phyloP scores from a whole-genome alignment of 1,139 yeast species.

The Magnusiomyces paraingens region DNA sequence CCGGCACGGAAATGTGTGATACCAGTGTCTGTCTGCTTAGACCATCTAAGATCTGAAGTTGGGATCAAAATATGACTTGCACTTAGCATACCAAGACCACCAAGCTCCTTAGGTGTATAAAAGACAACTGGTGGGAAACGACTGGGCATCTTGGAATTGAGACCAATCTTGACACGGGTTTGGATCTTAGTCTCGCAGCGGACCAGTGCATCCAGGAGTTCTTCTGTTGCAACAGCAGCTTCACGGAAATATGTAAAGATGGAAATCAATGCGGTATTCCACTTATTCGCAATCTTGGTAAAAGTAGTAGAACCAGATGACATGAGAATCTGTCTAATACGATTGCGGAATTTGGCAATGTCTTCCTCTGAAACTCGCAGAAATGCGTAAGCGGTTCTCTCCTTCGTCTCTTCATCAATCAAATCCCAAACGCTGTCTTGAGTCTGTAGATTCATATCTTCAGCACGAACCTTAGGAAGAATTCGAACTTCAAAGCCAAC shows the following conservation, averaged over 20 bases:
- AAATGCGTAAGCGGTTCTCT: constrained; percentile 84
- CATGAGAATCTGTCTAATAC: constrained; percentile 87
- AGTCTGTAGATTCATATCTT: constrained; percentile 35
- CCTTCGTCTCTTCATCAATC: constrained; percentile 62
- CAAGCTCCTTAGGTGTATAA: constrained; percentile 93
- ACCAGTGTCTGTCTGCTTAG: constrained; percentile 90
- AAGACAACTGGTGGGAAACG: constrained; percentile 98
- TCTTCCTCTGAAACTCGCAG: constrained; percentile 78
- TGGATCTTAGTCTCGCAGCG: constrained; percentile 92
- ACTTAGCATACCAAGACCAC: constrained; percentile 96
- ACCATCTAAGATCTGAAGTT: constrained; percentile 85
- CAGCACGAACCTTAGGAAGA: constrained; percentile 58
- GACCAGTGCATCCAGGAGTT: constrained; percentile 73
- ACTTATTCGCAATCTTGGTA: constrained; percentile 87
- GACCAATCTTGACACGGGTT: constrained; percentile 88
- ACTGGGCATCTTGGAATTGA: constrained; percentile 97
- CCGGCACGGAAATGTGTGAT: constrained; percentile 94
- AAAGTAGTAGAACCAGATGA: constrained; percentile 95
- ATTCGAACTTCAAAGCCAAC: constrained; percentile 93
- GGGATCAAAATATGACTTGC: constrained; percentile 96
- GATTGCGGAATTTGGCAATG: constrained; percentile 70
- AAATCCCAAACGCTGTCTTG: constrained; percentile 93
- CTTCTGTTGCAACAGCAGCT: constrained; percentile 80
- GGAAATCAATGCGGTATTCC: constrained; percentile 91
- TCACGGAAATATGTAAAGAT: constrained; percentile 87